Evolutionary conservation across 805 yeast species (phyloP).

Genomic region (Priceomyces castillae): DNA sequence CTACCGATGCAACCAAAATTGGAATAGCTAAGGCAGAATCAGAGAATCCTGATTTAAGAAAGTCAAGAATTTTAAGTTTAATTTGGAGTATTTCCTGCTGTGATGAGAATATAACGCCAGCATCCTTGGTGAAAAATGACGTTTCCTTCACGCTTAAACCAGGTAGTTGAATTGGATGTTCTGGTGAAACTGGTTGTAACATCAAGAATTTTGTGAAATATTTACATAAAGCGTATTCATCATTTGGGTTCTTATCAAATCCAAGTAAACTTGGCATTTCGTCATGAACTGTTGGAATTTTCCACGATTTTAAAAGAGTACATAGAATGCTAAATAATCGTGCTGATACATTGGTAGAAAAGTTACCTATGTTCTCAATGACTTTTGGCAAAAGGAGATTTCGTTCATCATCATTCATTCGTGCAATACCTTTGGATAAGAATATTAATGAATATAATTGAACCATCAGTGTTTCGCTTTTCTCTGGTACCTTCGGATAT

Average conservation of each 20-base stretch:
- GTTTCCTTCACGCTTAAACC: conserved; percentile 61
- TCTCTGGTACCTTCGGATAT: conserved; percentile 45
- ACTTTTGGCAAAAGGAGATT: conserved; percentile 46
- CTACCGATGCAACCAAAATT: conserved; percentile 62
- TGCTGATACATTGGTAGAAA: conserved; percentile 38
- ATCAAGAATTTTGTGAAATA: conserved; percentile 58
- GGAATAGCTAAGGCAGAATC: conserved; percentile 43
- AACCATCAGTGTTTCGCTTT: conserved; percentile 48
- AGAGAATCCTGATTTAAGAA: conserved; percentile 39
- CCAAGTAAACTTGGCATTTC: conserved; percentile 39
- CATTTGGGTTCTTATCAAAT: conserved; percentile 34
- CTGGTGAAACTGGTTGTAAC: conserved; percentile 40
- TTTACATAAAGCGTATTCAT: conserved; percentile 44
- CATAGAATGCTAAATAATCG: conserved; percentile 61
- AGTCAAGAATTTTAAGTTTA: conserved; percentile 34
- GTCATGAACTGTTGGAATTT: conserved; percentile 45
- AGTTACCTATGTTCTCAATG: conserved; percentile 42
- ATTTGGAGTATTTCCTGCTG: conserved; percentile 40
- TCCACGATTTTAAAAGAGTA: conserved; percentile 50
- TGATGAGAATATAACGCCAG: conserved; percentile 58
- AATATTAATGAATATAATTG: conserved; percentile 63
- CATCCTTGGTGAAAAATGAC: conserved; percentile 62
- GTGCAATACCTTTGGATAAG: conserved; percentile 63
- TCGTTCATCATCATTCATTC: conserved; percentile 42
- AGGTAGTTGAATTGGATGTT: conserved; percentile 44